Evolutionary conservation across 441 rosid genomes (phyloP).

Genomic region (Flueggea neowawraea): DNA sequence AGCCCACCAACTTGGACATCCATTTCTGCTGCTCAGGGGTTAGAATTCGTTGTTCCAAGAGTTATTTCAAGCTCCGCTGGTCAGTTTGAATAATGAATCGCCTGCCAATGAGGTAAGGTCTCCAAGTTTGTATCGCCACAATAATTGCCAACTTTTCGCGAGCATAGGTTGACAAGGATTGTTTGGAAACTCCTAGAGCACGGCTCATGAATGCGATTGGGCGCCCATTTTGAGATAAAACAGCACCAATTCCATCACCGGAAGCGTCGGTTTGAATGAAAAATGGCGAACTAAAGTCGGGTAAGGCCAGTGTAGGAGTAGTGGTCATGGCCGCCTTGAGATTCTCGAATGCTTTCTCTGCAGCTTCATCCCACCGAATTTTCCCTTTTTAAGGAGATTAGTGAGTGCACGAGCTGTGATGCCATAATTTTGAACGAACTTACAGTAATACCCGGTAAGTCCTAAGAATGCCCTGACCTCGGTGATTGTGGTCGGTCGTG

Average conservation of each 20-base stretch:
- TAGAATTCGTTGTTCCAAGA: too few species aligned
- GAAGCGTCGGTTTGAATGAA: background rate
- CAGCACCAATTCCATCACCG: background rate
- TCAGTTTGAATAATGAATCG: too few species aligned
- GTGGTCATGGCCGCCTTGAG: background rate
- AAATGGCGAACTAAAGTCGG: background rate
- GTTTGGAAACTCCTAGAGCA: background rate
- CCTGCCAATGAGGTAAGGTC: too few species aligned
- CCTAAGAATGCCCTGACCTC: background rate
- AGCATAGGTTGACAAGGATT: too few species aligned
- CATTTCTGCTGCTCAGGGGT: too few species aligned
- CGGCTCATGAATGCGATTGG: background rate
- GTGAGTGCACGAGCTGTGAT: background rate
- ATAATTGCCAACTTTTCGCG: too few species aligned
- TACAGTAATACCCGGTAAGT: background rate
- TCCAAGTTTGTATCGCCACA: too few species aligned
- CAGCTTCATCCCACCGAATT: background rate
- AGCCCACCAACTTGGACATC: too few species aligned
- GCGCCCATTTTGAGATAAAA: background rate
- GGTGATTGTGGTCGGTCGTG: background rate
- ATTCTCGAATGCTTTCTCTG: background rate
- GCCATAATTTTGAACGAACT: background rate
- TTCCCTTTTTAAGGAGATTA: background rate
- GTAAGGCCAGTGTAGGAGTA: background rate
- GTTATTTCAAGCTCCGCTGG: too few species aligned